phyloP scores from a whole-genome alignment of 192 early-diverging fungal species.

The Pecoramyces ruminantium region DNA sequence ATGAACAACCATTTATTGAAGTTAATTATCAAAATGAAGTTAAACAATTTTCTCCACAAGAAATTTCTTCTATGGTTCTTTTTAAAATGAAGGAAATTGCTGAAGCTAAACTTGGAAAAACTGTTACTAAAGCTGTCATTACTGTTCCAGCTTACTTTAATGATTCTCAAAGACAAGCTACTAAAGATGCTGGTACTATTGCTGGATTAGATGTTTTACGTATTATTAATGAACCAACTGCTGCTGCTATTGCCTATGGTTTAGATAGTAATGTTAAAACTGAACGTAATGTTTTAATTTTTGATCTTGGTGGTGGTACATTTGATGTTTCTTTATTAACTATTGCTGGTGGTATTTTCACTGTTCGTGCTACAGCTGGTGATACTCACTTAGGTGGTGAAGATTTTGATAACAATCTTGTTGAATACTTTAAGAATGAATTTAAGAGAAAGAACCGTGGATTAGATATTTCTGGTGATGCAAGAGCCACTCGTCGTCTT shows the following conservation, averaged over 20 bases:
- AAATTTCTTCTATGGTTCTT: constrained; percentile 62
- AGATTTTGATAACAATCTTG: constrained; percentile 55
- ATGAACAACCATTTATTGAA: constrained; percentile 55
- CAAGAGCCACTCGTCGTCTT: constrained; percentile 55
- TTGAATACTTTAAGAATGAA: constrained; percentile 27
- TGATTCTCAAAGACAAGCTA: constrained; percentile 78
- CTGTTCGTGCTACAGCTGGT: constrained; percentile 61
- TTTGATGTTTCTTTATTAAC: constrained; percentile 73
- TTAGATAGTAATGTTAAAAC: constrained; percentile 53
- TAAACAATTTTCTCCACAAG: constrained; percentile 67
- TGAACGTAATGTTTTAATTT: constrained; percentile 59
- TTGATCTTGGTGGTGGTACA: constrained; percentile 72
- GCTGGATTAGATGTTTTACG: constrained; percentile 71
- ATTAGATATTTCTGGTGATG: constrained; percentile 52
- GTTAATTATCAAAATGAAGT: constrained; percentile 66
- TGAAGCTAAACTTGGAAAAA: constrained; percentile 58
- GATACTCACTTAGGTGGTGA: constrained; percentile 73
- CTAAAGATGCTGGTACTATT: constrained; percentile 80
- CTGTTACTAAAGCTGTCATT: constrained; percentile 51
- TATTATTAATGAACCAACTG: constrained; percentile 85
- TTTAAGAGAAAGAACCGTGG: constrained; percentile 49
- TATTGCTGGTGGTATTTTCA: constrained; percentile 61
- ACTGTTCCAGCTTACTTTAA: constrained; percentile 64
- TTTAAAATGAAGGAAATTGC: constrained; percentile 66
- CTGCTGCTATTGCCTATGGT: constrained; percentile 74